These are phyloP conservation scores for Dipodascopsis uninucleata DNA, from an alignment of 805 yeast genomes.

Conservation along the genomic window DNA sequence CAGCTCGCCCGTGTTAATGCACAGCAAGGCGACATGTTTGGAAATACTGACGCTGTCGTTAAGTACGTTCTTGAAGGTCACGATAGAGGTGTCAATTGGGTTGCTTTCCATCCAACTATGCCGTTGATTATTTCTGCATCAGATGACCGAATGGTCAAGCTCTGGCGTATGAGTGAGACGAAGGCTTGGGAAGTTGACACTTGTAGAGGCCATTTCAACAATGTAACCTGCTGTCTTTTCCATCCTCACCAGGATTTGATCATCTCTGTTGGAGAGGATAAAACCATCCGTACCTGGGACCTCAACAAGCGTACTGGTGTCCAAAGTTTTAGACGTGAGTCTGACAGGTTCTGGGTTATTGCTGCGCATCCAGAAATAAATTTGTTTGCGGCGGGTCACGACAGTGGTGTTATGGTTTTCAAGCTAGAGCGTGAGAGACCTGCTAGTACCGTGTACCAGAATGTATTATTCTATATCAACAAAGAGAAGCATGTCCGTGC, in stretches of 20 bases:
- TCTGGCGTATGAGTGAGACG: constrained; percentile 97
- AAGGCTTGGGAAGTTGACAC: constrained; percentile 99
- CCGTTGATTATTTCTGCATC: constrained; percentile 94
- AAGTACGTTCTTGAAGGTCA: constrained; percentile 97
- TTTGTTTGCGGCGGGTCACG: constrained; percentile 90
- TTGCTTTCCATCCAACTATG: constrained; percentile 93
- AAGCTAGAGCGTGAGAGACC: constrained; percentile 97
- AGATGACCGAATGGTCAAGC: constrained; percentile 90
- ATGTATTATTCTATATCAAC: constrained; percentile 70
- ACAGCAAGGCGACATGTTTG: constrained; percentile 65
- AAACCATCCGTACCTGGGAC: constrained; percentile 96
- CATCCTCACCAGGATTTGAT: constrained; percentile 92
- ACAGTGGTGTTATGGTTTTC: constrained; percentile 96
- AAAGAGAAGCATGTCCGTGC: constrained; percentile 81
- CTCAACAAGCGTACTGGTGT: constrained; percentile 88
- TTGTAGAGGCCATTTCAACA: constrained; percentile 95
- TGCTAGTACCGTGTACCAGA: constrained; percentile 70
- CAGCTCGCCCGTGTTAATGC: constrained; percentile 52
- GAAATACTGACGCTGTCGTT: constrained; percentile 88
- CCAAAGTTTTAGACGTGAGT: constrained; percentile 88
- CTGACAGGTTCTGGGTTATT: constrained; percentile 91
- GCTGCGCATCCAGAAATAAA: constrained; percentile 87
- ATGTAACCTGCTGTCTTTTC: constrained; percentile 82
- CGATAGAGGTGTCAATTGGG: constrained; percentile 98
- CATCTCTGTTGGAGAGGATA: constrained; percentile 91